phyloP scores from a whole-genome alignment of 2,329 filamentous ascomycete species.

The Xylogone sp. region DNA sequence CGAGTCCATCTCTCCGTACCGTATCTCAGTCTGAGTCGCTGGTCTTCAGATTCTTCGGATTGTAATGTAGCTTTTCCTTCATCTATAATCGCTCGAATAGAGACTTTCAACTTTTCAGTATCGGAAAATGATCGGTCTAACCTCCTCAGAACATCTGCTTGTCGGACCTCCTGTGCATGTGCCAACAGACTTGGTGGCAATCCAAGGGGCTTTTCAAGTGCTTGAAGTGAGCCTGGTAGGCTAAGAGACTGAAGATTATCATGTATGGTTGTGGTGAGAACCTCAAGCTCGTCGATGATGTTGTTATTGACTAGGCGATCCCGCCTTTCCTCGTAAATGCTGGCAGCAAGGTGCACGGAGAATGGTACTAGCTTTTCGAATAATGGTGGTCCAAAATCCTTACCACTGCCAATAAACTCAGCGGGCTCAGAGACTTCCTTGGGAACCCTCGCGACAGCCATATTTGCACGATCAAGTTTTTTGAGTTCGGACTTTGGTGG shows the following conservation, averaged over 20 bases:
- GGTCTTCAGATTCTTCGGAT: slow-evolving; percentile 81
- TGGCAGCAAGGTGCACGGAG: slow-evolving; percentile 89
- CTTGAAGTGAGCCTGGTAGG: slow-evolving; percentile 87
- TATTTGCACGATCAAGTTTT: slow-evolving; percentile 78
- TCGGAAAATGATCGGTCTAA: slow-evolving; percentile 80
- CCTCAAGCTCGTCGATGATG: slow-evolving; percentile 81
- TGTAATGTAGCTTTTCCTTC: slow-evolving; percentile 77
- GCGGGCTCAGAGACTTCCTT: slow-evolving; percentile 79
- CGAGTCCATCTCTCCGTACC: slow-evolving; percentile 85
- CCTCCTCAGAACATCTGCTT: slow-evolving; percentile 79
- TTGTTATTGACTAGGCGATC: slow-evolving; percentile 87
- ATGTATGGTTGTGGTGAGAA: slow-evolving; percentile 74
- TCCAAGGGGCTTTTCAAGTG: slow-evolving; percentile 89
- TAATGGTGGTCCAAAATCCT: slow-evolving; percentile 77
- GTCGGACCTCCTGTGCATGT: slow-evolving; percentile 89
- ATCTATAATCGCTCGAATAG: slow-evolving; percentile 73
- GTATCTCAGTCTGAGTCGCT: slow-evolving; percentile 68
- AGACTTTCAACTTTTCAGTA: slow-evolving; percentile 82
- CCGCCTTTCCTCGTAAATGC: slow-evolving; percentile 88
- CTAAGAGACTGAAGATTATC: slow-evolving; percentile 78
- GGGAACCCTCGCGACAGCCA: slow-evolving; percentile 78
- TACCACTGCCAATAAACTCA: slow-evolving; percentile 73
- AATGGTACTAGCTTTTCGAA: slow-evolving; percentile 94
- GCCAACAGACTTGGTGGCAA: slow-evolving; percentile 80
- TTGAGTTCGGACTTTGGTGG: slow-evolving; percentile 86